Evolutionary conservation across 345 rosid genomes (phyloP).

Genomic region (Excoecaria agallocha): DNA sequence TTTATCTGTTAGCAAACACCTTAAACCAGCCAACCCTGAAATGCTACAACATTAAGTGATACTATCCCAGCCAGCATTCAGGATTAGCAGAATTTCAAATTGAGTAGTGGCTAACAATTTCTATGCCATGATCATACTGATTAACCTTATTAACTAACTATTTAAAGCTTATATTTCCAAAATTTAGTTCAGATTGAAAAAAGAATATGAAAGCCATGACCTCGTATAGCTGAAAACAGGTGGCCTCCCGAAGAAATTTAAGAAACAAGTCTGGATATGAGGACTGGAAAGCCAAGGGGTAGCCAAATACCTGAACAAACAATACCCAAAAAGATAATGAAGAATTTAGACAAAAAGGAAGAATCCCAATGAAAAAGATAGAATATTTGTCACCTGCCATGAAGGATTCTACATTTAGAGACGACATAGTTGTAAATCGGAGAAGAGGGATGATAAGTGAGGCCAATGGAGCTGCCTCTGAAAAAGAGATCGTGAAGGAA

Average conservation of each 20-base stretch:
- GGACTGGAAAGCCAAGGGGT: conserved; percentile 91
- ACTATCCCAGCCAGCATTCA: too few species aligned
- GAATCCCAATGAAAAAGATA: not conserved
- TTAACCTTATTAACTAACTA: not conserved
- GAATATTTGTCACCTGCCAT: conserved; percentile 47
- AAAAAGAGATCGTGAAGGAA: conserved; percentile 55
- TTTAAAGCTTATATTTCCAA: not conserved
- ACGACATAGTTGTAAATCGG: conserved; percentile 53
- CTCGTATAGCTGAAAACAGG: conserved; percentile 70
- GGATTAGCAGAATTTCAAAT: too few species aligned
- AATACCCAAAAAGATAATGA: not conserved
- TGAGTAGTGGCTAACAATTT: too few species aligned
- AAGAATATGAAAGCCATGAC: conserved; percentile 25
- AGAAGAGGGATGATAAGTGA: conserved; percentile 48
- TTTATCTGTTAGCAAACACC: too few species aligned
- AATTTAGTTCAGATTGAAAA: not conserved
- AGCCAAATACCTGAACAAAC: conserved; percentile 50
- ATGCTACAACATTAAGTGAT: too few species aligned
- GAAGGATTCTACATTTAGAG: conserved; percentile 64
- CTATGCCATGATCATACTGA: too few species aligned
- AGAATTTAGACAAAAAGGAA: not conserved
- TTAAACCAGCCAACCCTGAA: too few species aligned
- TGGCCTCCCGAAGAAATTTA: conserved; percentile 71
- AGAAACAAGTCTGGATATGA: conserved; percentile 68
- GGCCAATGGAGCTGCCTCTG: conserved; percentile 40